A percentile compares a stretch with the other conserved stretches of the same genome.
phyloP scores from a whole-genome alignment of 352 stramenopile genomes.

The Peronosclerospora sorghi region DNA sequence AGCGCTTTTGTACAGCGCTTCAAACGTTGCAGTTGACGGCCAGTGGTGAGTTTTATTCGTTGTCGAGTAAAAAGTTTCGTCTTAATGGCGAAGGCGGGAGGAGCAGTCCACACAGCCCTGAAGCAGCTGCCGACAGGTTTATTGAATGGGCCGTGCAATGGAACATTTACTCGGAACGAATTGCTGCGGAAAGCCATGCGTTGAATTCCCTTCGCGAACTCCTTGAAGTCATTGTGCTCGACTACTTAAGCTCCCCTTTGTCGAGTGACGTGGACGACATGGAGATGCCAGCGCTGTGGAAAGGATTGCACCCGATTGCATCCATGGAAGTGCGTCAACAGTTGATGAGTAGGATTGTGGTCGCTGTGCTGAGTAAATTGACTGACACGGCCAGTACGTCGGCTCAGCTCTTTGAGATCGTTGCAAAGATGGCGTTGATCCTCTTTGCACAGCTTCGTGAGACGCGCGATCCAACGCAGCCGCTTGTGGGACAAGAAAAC shows the following conservation, averaged over 20 bases:
- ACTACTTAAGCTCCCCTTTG: conserved; percentile 41
- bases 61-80: conserved; percentile 41
- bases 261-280: conserved; percentile 24
- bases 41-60: conserved; percentile 32
- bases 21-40: conserved; percentile 51
- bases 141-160: conserved; percentile 74
- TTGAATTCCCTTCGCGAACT: conserved; percentile 70
- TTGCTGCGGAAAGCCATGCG: conserved; percentile 68
- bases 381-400: conserved; percentile 36
- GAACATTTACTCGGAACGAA: conserved; percentile 78
- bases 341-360: conserved; percentile 52
- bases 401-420: conserved; percentile 70
- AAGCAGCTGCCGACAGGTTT: conserved; percentile 31
- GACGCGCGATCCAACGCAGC: too few relatives aligned
- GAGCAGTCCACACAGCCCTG: conserved; percentile 22
- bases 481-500: conserved; percentile 11
- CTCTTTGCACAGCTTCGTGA: conserved; percentile 42
- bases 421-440: conserved; percentile 50
- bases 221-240: conserved; percentile 66
- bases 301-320: conserved; percentile 43
- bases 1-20: conserved; percentile 53
- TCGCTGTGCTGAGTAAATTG: conserved; percentile 50
- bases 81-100: conserved; percentile 28
- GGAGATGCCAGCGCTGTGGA: conserved; percentile 39
- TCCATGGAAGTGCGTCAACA: conserved; percentile 47